Evolutionary conservation across 78 protist genomes (phyloP).

Genomic region (Tieghemostelium lacteum): DNA sequence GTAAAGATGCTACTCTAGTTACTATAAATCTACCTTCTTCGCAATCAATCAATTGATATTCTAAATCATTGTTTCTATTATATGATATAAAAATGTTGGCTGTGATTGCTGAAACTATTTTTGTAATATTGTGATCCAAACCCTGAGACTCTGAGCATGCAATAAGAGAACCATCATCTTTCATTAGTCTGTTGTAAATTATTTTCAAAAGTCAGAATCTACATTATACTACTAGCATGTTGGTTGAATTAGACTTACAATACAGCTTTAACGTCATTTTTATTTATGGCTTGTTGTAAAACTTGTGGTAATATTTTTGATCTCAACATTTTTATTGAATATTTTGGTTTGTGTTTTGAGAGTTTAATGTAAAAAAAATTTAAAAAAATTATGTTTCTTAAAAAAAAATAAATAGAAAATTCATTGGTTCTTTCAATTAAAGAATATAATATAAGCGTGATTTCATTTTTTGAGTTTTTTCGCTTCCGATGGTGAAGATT

Average conservation of each 20-base stretch:
- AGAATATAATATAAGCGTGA: no score
- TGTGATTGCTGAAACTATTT: constrained; percentile 70
- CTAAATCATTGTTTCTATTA: constrained; percentile 30
- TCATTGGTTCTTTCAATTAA: no score
- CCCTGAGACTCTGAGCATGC: constrained; percentile 54
- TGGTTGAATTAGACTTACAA: constrained; percentile 24
- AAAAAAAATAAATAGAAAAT: no score
- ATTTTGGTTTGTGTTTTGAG: background rate
- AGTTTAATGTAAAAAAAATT: background rate
- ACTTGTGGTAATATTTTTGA: constrained; percentile 76
- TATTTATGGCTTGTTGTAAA: constrained; percentile 44
- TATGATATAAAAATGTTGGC: constrained; percentile 59
- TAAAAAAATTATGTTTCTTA: no score
- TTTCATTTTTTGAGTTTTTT: no score
- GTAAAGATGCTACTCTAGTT: constrained; percentile 55
- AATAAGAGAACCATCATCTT: constrained; percentile 78
- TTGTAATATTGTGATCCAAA: constrained; percentile 41
- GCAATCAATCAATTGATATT: constrained; percentile 66
- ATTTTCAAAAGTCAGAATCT: no score
- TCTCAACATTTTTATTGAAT: constrained; percentile 65
- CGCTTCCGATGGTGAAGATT: no score
- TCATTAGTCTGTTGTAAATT: constrained; percentile 52
- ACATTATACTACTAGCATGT: background rate
- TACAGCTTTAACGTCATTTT: constrained; percentile 58
- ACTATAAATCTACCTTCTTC: constrained; percentile 66